A percentile compares a stretch with the other conserved stretches of the same genome.
phyloP scores from a whole-genome alignment of 78 protist genomes.

The Dictyostelium capitatum region DNA sequence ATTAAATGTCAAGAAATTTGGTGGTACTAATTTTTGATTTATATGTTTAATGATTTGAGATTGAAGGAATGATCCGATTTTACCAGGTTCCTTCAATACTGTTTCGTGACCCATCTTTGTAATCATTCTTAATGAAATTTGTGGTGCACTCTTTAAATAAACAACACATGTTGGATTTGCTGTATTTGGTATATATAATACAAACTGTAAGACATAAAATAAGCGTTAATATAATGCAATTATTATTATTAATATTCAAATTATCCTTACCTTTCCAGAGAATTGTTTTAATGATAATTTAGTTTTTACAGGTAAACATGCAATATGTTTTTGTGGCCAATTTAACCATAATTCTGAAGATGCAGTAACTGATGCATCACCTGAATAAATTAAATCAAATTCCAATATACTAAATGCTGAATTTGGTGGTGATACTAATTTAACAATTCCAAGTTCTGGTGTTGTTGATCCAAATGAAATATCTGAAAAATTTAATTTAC shows the following conservation, averaged over 20 bases:
- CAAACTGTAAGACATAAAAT: slow-evolving; percentile 23
- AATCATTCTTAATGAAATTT: slow-evolving; percentile 50
- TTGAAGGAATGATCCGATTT: slow-evolving; percentile 60
- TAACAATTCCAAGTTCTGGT: slow-evolving; percentile 73
- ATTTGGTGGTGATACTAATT: slow-evolving; percentile 37
- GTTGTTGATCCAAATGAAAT: slow-evolving; percentile 59
- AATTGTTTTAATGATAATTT: slow-evolving; percentile 60
- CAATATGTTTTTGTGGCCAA: slow-evolving; percentile 79
- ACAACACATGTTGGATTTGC: slow-evolving; percentile 62
- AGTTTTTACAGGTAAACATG: slow-evolving; percentile 75
- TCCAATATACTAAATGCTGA: slow-evolving; percentile 61
- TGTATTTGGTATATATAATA: slow-evolving; percentile 72
- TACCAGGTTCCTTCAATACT: slow-evolving; percentile 67
- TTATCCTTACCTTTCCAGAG: slow-evolving; percentile 43
- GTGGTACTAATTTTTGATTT: slow-evolving; percentile 46
- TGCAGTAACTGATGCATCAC: slow-evolving; percentile 69
- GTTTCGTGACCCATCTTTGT: slow-evolving; percentile 81
- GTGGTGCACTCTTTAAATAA: slow-evolving; percentile 53
- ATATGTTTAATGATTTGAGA: slow-evolving; percentile 37
- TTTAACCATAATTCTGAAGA: slow-evolving; percentile 59
- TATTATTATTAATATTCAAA: not conserved
- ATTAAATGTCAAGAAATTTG: slow-evolving; percentile 31
- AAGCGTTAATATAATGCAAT: not conserved
- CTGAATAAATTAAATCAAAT: slow-evolving; percentile 70
- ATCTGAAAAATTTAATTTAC: slow-evolving; percentile 65